Evolutionary conservation across 2,329 filamentous ascomycete genomes (phyloP), one percentile per base, ranked within the genome.

Genomic region (Alternaria sp.): DNA sequence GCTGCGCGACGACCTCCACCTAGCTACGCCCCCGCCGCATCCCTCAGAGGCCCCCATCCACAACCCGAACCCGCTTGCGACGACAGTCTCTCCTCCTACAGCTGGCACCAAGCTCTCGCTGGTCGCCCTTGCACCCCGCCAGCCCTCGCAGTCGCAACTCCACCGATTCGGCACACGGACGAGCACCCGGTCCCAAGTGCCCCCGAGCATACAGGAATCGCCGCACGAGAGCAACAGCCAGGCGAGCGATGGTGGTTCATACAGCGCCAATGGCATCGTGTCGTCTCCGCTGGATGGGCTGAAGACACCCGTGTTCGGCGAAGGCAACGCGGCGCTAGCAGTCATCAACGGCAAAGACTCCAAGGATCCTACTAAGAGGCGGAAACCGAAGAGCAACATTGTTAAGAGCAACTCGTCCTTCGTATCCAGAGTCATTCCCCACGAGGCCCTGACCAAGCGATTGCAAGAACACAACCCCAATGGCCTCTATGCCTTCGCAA

Each of bases 361-460:
- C 44, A 89, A 88, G 68, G 84, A 86, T 66, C 83, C 83, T 10
- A 77, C 84, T 23, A 97, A 97, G 84, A 87, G 89, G 78, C 88
- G 90, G 75, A 99, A 99, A 80, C 96, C 96, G 3, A 99, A 98
- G 86, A 98, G 95, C 81, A 98, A 96, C 79, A 96, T 99, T 79
- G 90, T 95, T 56, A 99, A 99, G 85, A 98, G 94, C 82, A 98
- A 97, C 80, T 99, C 96, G 10, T 97, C 95, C 1, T 99, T 97
- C 77, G 96, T 99, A 28, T 97, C 95, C n/a, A 86, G 96, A 58
- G 95, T 97, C 30, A 97, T 98, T 68, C 90, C 94, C 15, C 92
- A 97, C 74, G 96, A 99, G 73, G 86, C 86, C 5, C 81, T 96
- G 58, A 86, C 87, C 21, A 97, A 96, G 81, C 90, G 92, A 68